Conservation (phyloP, 2,329 filamentous ascomycete species). For the Microdochium bolleyi region DNA sequence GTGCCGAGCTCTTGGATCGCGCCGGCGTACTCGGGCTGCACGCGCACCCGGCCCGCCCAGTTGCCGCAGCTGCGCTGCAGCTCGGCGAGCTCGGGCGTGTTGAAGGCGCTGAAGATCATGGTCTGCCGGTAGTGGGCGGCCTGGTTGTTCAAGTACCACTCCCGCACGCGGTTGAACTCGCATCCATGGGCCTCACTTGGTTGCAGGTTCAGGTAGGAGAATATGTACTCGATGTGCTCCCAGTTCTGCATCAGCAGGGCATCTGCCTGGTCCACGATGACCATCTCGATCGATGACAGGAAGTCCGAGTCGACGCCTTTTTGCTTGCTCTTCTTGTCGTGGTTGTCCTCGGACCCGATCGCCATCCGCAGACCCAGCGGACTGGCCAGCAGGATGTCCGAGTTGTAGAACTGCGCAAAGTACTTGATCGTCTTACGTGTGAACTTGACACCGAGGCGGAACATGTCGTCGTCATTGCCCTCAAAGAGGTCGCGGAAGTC, state of each 20-base stretch:
- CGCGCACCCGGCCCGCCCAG: conserved; percentile 69
- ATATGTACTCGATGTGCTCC: conserved; percentile 90
- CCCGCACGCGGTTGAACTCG: conserved; percentile 84
- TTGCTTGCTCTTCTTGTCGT: conserved; percentile 51
- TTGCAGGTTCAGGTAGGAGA: conserved; percentile 84
- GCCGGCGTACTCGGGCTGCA: conserved; percentile 61
- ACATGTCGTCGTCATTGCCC: conserved; percentile 96
- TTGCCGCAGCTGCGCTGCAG: conserved; percentile 71
- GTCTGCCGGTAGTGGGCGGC: conserved; percentile 79
- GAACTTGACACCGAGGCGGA: conserved; percentile 91
- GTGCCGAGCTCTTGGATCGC: conserved; percentile 66
- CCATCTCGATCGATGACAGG: conserved; percentile 84
- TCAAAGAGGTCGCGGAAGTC: conserved; percentile 87
- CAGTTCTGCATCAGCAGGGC: conserved; percentile 96
- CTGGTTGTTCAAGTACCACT: conserved; percentile 88
- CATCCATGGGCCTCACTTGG: conserved; percentile 86
- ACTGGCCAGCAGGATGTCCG: conserved; percentile 88
- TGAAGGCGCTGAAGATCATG: conserved; percentile 70
- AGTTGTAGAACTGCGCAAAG: conserved; percentile 92
- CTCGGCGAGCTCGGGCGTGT: conserved; percentile 81
- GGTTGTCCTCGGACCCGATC: conserved; percentile 69
- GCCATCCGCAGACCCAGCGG: conserved; percentile 85
- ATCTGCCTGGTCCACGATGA: conserved; percentile 86
- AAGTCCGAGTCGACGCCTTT: conserved; percentile 69
- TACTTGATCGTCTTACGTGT: conserved; percentile 93